Base-by-base conservation (phyloP, 495 filamentous ascomycete species). In the Rusavskia elegans region DNA sequence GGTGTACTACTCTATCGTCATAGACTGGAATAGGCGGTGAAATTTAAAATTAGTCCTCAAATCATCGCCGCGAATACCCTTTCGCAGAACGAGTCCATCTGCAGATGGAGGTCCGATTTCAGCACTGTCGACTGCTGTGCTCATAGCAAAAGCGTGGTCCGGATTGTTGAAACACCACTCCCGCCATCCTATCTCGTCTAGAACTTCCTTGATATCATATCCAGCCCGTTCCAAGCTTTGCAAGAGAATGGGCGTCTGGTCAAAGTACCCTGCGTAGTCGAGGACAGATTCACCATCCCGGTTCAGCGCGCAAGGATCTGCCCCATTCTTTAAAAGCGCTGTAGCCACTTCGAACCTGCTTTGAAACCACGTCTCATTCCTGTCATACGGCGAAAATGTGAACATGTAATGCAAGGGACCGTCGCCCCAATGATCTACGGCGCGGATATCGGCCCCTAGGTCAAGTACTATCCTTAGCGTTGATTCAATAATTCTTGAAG, bases 21-120 rank as follows among this genome's bases (percentile, higher is more conserved):
- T n/a, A n/a, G n/a, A n/a, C n/a, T n/a, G n/a, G n/a, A n/a, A n/a
- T n/a, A n/a, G n/a, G n/a, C n/a, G n/a, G n/a, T n/a, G n/a, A n/a
- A n/a, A n/a, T n/a, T n/a, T n/a, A n/a, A n/a, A 71, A 59, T 54
- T 23, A 48, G 5, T 48, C 45, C 21, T 48, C 45, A 5, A 48
- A 16, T 16, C 45, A 48, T 48, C 45, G 3, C 45, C 45, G 19
- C 3, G 21, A 5, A 30, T 19, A 48, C 14, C 45, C 19, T 16
- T 23, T 48, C 45, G 4, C 8, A 16, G 5, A 14, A 5, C 8
- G 14, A 48, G 45, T 48, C 45, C 45, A 4, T 5, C 21, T 25
- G 5, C 19, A 6, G 16, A 3, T 16, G 45, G 45, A 3, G 45
- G 21, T 7, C 5, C 17, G 5, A 6, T 14, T 25, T 6, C 3